phyloP scores from a whole-genome alignment of 2,329 filamentous ascomycete species.

The Paraphaeosphaeria sporulosa region DNA sequence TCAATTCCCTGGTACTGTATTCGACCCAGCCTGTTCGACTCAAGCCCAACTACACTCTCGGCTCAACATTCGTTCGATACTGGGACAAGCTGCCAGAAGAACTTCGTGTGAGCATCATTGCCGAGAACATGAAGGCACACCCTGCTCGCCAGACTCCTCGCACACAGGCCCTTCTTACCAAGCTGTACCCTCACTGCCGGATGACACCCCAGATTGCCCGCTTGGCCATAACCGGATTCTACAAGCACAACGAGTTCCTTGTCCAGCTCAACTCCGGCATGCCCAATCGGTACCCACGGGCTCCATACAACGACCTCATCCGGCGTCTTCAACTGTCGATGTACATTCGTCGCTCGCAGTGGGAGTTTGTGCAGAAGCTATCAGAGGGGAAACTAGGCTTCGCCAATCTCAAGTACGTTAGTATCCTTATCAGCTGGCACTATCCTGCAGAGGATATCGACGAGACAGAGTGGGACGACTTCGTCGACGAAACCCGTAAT shows the following conservation, averaged over 20 bases:
- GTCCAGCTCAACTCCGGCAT: not conserved
- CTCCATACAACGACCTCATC: not conserved
- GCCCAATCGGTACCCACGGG: not conserved
- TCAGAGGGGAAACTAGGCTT: not conserved
- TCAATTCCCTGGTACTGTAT: not conserved
- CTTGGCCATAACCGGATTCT: not conserved
- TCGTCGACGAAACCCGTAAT: not conserved
- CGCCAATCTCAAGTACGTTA: not conserved
- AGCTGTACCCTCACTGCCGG: not conserved
- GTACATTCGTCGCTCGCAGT: not conserved
- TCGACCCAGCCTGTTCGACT: not conserved
- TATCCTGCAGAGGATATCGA: not conserved
- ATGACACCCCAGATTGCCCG: not conserved
- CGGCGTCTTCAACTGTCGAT: not conserved
- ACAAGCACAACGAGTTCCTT: not conserved
- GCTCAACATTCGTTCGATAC: not conserved
- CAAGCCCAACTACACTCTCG: not conserved
- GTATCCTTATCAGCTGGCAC: not conserved
- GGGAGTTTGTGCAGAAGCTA: conserved; percentile 3
- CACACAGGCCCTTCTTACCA: not conserved
- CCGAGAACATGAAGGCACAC: not conserved
- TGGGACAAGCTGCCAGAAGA: not conserved
- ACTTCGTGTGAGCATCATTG: not conserved
- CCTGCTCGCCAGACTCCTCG: not conserved
- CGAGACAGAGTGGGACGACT: not conserved